Evolutionary conservation across 371 early-diverging fungal genomes (phyloP), one percentile per base, ranked within the genome.

Genomic region (Mycotypha africana): DNA sequence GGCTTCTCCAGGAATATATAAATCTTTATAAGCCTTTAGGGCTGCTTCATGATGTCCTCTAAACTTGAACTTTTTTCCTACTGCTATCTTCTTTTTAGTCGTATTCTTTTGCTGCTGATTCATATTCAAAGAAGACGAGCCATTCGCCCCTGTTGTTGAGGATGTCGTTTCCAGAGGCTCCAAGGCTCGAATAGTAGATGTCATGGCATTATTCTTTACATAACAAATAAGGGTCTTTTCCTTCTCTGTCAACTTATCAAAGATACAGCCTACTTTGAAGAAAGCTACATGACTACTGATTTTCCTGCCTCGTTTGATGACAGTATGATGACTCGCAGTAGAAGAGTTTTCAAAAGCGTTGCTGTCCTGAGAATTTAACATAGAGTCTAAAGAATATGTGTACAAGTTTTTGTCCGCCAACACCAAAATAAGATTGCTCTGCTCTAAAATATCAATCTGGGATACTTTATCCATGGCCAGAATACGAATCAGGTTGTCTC

Each of bases 1-100:
- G 3, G 89, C 81, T 67, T 92, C 95, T 9, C 88, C 80, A 12
- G 95, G 92, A 49, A 95, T 89, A 58, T 95, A 97, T 43, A 93
- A 81, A 53, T 95, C 93, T 74, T 89, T 86, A 57, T 81, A 85
- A 9, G 75, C 56, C 48, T 82, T 78, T 40, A 89, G 52, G 21
- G 25, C 33, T 0, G 70, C 61, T 39, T 83, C 85, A 19, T 56
- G 67, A 34, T 66, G 63, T 31, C 78, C 66, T 28, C 80, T 65
- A 32, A 76, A 63, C 23, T 65, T 58, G 34, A 78, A 79, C 30
- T 65, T 72, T 56, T 73, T 74, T 51, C 76, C 81, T 9, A 31
- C 66, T 71, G 2, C 58, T 62, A 14, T 36, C 6, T 61, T 73
- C n/a, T n/a, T n/a, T n/a, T n/a, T n/a, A n/a, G n/a, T n/a, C n/a